Evolutionary conservation across 192 early-diverging fungal species (phyloP).

Genomic region (Chytriomyces sp.): DNA sequence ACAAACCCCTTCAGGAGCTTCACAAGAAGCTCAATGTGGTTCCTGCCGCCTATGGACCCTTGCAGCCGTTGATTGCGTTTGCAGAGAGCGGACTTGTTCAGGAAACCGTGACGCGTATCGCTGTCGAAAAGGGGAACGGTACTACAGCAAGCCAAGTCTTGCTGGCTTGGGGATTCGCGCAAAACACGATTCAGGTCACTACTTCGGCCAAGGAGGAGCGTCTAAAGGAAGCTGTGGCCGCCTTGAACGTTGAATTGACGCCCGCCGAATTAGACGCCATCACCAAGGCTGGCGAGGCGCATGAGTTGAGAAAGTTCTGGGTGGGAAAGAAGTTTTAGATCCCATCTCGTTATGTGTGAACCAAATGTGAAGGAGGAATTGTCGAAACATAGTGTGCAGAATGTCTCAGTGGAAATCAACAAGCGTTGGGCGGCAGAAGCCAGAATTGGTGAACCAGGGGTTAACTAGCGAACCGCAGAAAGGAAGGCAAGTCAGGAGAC

Average conservation of each 20-base stretch:
- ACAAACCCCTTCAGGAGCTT: not conserved
- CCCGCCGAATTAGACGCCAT: not conserved
- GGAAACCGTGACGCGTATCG: constrained; percentile 1
- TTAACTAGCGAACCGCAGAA: no score
- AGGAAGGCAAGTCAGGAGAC: no score
- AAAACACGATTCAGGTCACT: constrained; percentile 16
- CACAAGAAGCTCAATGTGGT: not conserved
- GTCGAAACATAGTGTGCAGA: no score
- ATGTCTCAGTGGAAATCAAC: no score
- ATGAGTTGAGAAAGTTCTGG: constrained; percentile 3
- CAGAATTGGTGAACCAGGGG: no score
- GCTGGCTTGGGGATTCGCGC: constrained; percentile 16
- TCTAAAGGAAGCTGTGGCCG: constrained; percentile 26
- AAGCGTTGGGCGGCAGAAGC: no score
- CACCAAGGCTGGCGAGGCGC: not conserved
- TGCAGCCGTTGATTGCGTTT: constrained; percentile 40
- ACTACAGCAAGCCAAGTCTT: constrained; percentile 21
- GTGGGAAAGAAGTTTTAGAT: not conserved
- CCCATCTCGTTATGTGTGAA: no score
- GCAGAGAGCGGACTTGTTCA: constrained; percentile 7
- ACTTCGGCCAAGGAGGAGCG: constrained; percentile 27
- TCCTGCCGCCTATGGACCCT: constrained; percentile 44
- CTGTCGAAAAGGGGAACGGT: not conserved
- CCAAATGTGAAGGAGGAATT: no score
- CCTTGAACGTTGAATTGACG: constrained; percentile 9